These are phyloP conservation scores for Chlorella sp. DNA, from an alignment of 139 green algal species.

Conservation along the genomic window DNA sequence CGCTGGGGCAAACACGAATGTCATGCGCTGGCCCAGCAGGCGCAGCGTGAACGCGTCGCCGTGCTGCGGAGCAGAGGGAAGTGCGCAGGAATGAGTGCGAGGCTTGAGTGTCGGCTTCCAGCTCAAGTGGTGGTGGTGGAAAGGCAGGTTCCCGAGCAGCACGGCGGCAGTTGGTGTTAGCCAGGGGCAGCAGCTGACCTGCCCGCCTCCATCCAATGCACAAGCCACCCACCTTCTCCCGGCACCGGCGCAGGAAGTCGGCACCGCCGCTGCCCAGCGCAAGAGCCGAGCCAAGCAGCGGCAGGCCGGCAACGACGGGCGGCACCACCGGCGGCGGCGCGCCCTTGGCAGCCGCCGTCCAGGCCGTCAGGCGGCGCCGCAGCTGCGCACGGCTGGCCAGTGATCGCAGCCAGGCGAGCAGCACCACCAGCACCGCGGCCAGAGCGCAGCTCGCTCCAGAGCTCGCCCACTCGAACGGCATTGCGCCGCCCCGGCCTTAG, in stretches of 20 bases:
- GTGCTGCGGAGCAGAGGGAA: conserved; percentile 50
- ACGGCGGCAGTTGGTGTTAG: too few relatives aligned
- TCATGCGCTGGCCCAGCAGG: conserved; percentile 64
- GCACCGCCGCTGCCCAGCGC: conserved; percentile 15
- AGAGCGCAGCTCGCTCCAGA: not conserved
- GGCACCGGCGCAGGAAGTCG: conserved; percentile 26
- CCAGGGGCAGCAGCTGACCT: too few relatives aligned
- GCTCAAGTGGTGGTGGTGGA: too few relatives aligned
- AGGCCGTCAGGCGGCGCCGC: not conserved
- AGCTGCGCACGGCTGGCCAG: too few relatives aligned
- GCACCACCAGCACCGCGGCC: not conserved
- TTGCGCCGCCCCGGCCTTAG: too few relatives aligned
- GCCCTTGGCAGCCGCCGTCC: too few relatives aligned
- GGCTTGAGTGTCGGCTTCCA: not conserved
- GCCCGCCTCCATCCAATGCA: too few relatives aligned
- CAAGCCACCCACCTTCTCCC: not conserved
- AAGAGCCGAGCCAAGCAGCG: conserved; percentile 30
- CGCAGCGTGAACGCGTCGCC: conserved; percentile 68
- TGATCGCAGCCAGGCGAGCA: not conserved
- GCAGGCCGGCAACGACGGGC: conserved; percentile 27
- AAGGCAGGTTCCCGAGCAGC: too few relatives aligned
- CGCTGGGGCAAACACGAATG: conserved; percentile 63
- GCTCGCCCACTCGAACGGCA: not conserved
- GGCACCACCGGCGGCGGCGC: not conserved
- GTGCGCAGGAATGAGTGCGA: not conserved